Evolutionary conservation across 139 green algal species (phyloP).

Genomic region (Nannochloris sp.): DNA sequence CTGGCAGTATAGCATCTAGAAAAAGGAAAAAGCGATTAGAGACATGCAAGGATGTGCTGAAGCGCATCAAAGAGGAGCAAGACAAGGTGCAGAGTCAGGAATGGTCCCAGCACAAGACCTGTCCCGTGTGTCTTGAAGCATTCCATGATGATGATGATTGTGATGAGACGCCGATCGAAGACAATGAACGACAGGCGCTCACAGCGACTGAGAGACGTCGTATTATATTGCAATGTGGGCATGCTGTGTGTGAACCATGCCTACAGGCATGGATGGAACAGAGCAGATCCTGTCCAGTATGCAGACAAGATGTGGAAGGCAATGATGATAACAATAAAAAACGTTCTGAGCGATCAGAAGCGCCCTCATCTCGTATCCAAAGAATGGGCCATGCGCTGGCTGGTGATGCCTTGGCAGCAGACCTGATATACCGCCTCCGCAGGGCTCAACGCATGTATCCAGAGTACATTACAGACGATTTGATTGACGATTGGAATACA

Average conservation of each 20-base stretch:
- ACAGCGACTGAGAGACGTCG: not conserved
- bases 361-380: not conserved
- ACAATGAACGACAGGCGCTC: too few species aligned
- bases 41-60: not conserved
- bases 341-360: not conserved
- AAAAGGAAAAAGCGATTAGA: not conserved
- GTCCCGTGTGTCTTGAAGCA: conserved; percentile 36
- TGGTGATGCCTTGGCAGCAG: conserved; percentile 10
- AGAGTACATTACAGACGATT: conserved; percentile 21
- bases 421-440: conserved; percentile 21
- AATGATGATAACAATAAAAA: not conserved
- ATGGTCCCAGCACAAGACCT: conserved; percentile 24
- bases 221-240: conserved; percentile 37
- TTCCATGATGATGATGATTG: not conserved
- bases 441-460: conserved; percentile 31
- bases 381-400: not conserved
- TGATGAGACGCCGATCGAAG: not conserved
- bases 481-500: conserved; percentile 27
- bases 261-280: conserved; percentile 24
- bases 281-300: conserved; percentile 39
- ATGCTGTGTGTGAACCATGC: conserved; percentile 49
- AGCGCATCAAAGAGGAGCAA: conserved; percentile 22
- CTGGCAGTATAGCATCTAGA: not conserved
- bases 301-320: conserved; percentile 21
- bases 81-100: conserved; percentile 23